Percentiles rank a stretch among this genome's conserved stretches.
Evolutionary conservation across 1,284 basidiomycete genomes (phyloP).

Genomic region (Schizophyllum amplum): DNA sequence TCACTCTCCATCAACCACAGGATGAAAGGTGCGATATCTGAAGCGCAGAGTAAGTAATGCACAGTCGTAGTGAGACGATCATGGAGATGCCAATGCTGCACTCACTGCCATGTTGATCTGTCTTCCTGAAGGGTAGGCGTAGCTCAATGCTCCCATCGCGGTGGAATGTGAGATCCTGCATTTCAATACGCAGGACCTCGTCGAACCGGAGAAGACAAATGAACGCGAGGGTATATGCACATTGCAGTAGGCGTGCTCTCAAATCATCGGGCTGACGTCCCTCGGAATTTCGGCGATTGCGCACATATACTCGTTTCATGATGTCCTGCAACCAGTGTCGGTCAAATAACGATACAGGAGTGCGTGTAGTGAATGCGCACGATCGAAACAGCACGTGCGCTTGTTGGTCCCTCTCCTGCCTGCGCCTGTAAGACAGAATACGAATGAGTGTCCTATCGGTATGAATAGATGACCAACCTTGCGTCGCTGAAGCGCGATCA

Average conservation of each 20-base stretch:
- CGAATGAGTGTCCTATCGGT: neutral
- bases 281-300: slow-evolving; percentile 14
- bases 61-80: neutral
- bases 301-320: slow-evolving; percentile 17
- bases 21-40: slow-evolving; percentile 17
- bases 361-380: slow-evolving; percentile 11
- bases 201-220: slow-evolving; percentile 25
- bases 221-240: slow-evolving; percentile 22
- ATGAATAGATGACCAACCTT: slow-evolving; percentile 17
- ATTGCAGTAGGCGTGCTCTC: slow-evolving; percentile 17
- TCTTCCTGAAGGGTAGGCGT: slow-evolving; percentile 22
- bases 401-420: slow-evolving; percentile 20
- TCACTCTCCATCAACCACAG: slow-evolving; percentile 11
- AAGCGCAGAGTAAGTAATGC: neutral
- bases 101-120: slow-evolving; percentile 19
- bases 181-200: slow-evolving; percentile 24
- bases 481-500: slow-evolving; percentile 21
- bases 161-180: slow-evolving; percentile 17
- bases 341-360: neutral
- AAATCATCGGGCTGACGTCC: slow-evolving; percentile 10
- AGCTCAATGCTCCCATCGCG: slow-evolving; percentile 9
- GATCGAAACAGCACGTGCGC: slow-evolving; percentile 21
- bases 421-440: slow-evolving; percentile 11
- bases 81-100: neutral
- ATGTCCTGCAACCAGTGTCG: slow-evolving; percentile 18